phyloP scores from a whole-genome alignment of 2,329 filamentous ascomycete genomes.

The Sarocladium kiliense region DNA sequence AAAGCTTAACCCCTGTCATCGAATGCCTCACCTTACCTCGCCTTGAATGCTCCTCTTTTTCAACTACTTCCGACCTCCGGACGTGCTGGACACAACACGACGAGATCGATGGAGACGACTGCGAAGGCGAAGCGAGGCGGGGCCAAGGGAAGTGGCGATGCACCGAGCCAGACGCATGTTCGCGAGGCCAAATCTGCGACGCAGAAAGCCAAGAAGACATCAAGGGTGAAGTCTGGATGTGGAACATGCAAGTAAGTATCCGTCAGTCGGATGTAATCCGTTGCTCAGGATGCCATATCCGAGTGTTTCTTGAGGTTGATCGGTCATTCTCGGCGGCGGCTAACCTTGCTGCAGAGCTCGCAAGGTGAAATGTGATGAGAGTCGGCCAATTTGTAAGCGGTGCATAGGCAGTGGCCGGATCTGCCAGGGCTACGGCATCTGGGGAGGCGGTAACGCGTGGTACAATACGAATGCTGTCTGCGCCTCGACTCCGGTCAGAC shows the following conservation, averaged over 20 bases:
- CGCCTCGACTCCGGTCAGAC: constrained; percentile 9
- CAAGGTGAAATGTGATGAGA: constrained; percentile 28
- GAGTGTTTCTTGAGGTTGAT: too few relatives aligned
- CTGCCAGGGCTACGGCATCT: constrained; percentile 26
- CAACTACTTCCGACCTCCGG: too few relatives aligned
- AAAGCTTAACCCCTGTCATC: too few relatives aligned
- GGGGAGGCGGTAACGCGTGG: constrained; percentile 14
- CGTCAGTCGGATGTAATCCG: too few relatives aligned
- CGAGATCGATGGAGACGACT: too few relatives aligned
- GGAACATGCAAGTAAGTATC: constrained; percentile 20
- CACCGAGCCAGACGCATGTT: not conserved
- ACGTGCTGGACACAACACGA: too few relatives aligned
- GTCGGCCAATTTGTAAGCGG: constrained; percentile 20
- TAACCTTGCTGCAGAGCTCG: constrained; percentile 16
- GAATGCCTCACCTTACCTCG: too few relatives aligned
- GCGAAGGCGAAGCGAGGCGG: too few relatives aligned
- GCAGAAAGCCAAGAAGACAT: constrained; percentile 6
- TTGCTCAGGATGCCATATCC: too few relatives aligned
- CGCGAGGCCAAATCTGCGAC: not conserved
- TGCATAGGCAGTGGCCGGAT: constrained; percentile 20
- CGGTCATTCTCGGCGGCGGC: too few relatives aligned
- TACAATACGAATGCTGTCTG: constrained; percentile 16
- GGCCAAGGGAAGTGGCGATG: not conserved
- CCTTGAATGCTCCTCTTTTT: too few relatives aligned
- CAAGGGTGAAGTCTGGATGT: constrained; percentile 19